Base-by-base conservation (phyloP, 1,139 yeast species). In the Geotrichum carabidarum region DNA sequence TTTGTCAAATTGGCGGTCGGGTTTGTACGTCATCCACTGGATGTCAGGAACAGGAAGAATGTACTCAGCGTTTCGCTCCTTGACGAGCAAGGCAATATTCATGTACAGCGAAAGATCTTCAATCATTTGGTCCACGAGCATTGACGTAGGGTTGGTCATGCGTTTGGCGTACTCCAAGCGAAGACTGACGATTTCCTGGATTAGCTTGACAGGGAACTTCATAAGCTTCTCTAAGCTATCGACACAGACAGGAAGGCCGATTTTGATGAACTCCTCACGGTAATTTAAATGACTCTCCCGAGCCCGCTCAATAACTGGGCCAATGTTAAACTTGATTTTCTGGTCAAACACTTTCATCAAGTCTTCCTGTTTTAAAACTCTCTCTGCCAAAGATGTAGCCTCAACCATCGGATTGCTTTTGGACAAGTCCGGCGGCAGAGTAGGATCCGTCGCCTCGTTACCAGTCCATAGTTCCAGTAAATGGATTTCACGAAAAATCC, bases 51-150 rank as follows among this genome's bases (percentile, higher is more conserved):
- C 62, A 1, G 95, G 89, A 32, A 80, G 78, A 51, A 86, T 78
- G 58, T 86, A 82, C 43, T 83, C 83, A 55, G 77, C 73, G 53
- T 83, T 78, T 1, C 86, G 84, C 60, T 80, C 81, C 66, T 89
- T 85, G 44, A 90, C 82, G 59, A 83, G 87, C 27, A 88, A 76
- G 0, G 96, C 94, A 48, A 91, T 75, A 44, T 82, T 78, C 53
- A 91, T 80, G 66, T 89, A 89, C 1, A 84, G 78, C 60, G 84
- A 84, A 66, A 91, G 85, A 68, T 90, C 96, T 49, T 83, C 93
- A 60, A 93, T 80, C 81, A 89, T 86, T 71, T 91, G 97, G 69
- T 93, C 98, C 61, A 93, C 87, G 84, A 91, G 88, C 91, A 90
- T 86, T 80, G 90, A 81, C 0, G 98, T 90, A 1, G 96, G 96